Evolutionary conservation across 1,284 basidiomycete genomes (phyloP), one percentile per base, ranked within the genome.

Genomic region (Albatrellus sp.): DNA sequence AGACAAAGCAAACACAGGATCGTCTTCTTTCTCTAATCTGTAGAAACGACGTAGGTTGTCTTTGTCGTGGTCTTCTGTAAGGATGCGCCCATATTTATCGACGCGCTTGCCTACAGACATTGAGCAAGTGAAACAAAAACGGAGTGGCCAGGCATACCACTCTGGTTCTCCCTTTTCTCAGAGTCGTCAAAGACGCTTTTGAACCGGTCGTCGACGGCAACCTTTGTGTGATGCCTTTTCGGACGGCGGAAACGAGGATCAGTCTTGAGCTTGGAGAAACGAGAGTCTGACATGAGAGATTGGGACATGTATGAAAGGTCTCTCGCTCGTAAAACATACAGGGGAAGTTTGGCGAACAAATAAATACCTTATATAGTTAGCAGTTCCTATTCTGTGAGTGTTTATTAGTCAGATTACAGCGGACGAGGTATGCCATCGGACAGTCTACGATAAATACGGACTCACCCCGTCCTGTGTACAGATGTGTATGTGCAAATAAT

Each of bases 191-290:
- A 77, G 14, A 96, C 71, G 48, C 73, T 69, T 60, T 86, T 89
- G 75, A 98, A 98, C n/a, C 94, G 82, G 12, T 94, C 84, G 61
- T 98, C 94, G 34, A 98, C 76, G 48, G 85, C 76, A 42, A 96
- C 82, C 63, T 93, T 96, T 53, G 80, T 69, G 44, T 80, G 70
- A 40, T 85, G 79, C 60, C 82, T 86, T 57, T 80, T 87, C 0
- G 88, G 85, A 17, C 76, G 75, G 32, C 93, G 72, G 68, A 98
- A 98, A 46, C 94, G 80, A 44, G 94, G 94, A 63, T 98, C 94
- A 28, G 88, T 83, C 60, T 81, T 84, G 43, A 98, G 70, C 46
- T 87, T 73, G 29, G 87, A 77, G 62, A 98, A 98, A 31, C 94
- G 78, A 31, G 82, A 69, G 63, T 94, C 91, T 32, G 80, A 76